Evolutionary conservation across 2,329 filamentous ascomycete species (phyloP), one percentile per base, ranked within the genome.

Genomic region (Fusarium fujikuroi): DNA sequence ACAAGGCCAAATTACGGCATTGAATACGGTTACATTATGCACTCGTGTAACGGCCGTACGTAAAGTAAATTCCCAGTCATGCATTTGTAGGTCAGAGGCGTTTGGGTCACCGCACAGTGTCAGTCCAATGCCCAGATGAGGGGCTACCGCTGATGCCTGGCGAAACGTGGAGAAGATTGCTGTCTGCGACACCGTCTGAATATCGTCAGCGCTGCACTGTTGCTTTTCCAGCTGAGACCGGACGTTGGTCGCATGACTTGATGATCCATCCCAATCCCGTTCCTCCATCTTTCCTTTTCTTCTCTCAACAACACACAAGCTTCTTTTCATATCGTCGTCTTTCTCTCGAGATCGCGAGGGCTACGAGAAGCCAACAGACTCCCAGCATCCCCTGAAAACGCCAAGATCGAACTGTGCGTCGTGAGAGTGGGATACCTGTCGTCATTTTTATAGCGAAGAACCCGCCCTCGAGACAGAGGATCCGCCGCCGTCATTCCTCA

Each of bases 241-340:
- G 16, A 69, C 25, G 44, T 36, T 53, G 59, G 70, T 73, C 71
- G 71, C 71, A 73, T 73, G 71, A 73, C 70, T 63, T 72, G 49
- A 19, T 46, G 36, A 36, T 60, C 65, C 25, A 60, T 73, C 54
- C 47, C 47, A 58, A 32, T 47, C 46, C 53, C 19, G 53, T 37
- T 37, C 50, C 56, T 44, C 30, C 44, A 32, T 43, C 44, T 49
- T 61, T 32, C 25, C 30, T 23, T 32, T 47, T 49, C 23, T 37
- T 65, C 25, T 44, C 46, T 61, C 61, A 36, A 44, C 37, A 34
- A 52, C 39, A 62, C 19, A 30, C 25, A 21, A 36, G 8, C 37
- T 42, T 66, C 28, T 47, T 18, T n/a, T 15, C 15, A n/a, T 32
- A 49, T 32, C 46, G 21, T 32, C 15, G 15, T 18, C n/a, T n/a